Evolutionary conservation across 352 stramenopile species (phyloP).

Genomic region (Phytophthora cryptogea): DNA sequence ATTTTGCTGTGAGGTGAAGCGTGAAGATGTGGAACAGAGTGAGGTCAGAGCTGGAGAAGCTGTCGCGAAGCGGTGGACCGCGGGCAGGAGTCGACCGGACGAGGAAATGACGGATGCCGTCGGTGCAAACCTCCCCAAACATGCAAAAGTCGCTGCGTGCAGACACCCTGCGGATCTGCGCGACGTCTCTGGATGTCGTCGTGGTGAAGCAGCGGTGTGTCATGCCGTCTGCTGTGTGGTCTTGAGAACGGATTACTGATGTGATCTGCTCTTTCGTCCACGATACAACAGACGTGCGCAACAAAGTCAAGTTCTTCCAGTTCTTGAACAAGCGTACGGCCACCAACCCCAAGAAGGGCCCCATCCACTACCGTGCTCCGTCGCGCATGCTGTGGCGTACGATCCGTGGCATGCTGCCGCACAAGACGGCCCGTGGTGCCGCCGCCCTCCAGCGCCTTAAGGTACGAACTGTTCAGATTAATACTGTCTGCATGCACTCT

Average conservation of each 20-base stretch:
- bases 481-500: not conserved
- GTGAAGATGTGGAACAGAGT: conserved; percentile 20
- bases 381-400: conserved; percentile 93
- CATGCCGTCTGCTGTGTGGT: conserved; percentile 73
- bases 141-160: conserved; percentile 93
- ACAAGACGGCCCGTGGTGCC: conserved; percentile 98
- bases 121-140: conserved; percentile 57
- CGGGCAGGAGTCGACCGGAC: conserved; percentile 15
- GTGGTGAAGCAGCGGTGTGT: conserved; percentile 52
- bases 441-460: conserved; percentile 96
- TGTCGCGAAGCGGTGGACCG: conserved; percentile 1
- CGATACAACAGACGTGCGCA: conserved; percentile 88
- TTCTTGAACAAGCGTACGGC: conserved; percentile 99
- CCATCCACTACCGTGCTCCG: conserved; percentile 98
- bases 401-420: conserved; percentile 98
- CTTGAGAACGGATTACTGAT: conserved; percentile 38
- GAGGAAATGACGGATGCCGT: conserved; percentile 16
- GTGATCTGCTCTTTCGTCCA: conserved; percentile 36
- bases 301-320: conserved; percentile 98
- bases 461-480: conserved; percentile 38
- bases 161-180: conserved; percentile 67
- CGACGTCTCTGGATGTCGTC: conserved; percentile 26
- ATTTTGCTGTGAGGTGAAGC: conserved; percentile 24
- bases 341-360: conserved; percentile 97
- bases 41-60: not conserved